These are phyloP conservation scores for Nicotiana knightiana DNA, from an alignment of 257 asterid genomes.

Conservation along the genomic window DNA sequence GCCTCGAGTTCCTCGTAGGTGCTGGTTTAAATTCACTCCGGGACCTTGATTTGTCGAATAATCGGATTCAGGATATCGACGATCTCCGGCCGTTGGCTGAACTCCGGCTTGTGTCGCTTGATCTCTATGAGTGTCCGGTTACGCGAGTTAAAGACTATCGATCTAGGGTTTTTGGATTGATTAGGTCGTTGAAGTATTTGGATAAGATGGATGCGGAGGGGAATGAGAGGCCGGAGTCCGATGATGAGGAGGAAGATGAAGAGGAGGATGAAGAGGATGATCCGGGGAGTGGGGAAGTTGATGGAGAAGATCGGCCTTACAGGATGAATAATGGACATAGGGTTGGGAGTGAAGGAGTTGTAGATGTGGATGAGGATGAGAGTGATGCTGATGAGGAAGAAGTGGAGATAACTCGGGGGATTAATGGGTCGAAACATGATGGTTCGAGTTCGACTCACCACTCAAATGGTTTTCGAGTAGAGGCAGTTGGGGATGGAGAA, in stretches of 20 bases:
- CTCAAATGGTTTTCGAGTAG: conserved; percentile 58
- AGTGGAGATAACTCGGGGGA: conserved; percentile 52
- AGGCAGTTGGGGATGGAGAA: conserved; percentile 39
- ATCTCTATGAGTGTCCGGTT: conserved; percentile 91
- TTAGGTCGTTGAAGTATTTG: conserved; percentile 69
- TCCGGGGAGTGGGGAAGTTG: conserved; percentile 90
- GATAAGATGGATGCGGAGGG: conserved; percentile 96
- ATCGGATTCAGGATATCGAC: conserved; percentile 68
- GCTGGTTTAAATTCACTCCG: conserved; percentile 69
- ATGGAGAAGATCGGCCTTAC: conserved; percentile 53
- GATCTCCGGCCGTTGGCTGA: conserved; percentile 81
- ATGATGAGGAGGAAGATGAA: conserved; percentile 79
- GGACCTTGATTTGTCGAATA: conserved; percentile 94
- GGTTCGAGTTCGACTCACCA: conserved; percentile 22
- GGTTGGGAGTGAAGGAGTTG: conserved; percentile 59
- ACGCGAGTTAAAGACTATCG: conserved; percentile 84
- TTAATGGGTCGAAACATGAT: conserved; percentile 26
- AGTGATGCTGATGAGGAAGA: conserved; percentile 91
- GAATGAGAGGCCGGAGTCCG: conserved; percentile 91
- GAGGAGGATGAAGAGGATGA: conserved; percentile 64
- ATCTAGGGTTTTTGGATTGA: conserved; percentile 80
- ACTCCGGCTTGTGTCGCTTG: conserved; percentile 74
- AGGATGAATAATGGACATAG: conserved; percentile 48
- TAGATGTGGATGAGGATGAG: conserved; percentile 91
- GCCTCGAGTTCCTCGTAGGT: conserved; percentile 67